phyloP scores from a whole-genome alignment of 2,329 filamentous ascomycete genomes.

The Botrytis sinoallii region DNA sequence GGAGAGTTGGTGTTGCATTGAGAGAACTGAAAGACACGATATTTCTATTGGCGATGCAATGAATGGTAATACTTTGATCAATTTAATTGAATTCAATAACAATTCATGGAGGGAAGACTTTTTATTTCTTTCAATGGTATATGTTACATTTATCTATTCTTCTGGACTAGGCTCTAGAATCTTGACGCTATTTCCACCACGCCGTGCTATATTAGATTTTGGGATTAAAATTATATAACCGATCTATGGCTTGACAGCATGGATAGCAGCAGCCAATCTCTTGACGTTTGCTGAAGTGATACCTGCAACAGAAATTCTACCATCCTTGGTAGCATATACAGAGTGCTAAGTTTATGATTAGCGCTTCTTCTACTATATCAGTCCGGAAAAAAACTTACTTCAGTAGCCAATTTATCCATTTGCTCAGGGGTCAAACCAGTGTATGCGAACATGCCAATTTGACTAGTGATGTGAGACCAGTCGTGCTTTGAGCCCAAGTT shows the following conservation, averaged over 20 bases:
- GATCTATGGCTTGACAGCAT: conserved; percentile 62
- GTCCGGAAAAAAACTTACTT: conserved; percentile 51
- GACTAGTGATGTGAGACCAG: conserved; percentile 97
- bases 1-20: neutral
- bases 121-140: neutral
- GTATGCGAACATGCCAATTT: conserved; percentile 99
- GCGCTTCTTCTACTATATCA: conserved; percentile 10
- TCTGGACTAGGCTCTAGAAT: neutral
- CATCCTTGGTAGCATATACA: conserved; percentile 94
- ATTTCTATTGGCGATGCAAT: neutral
- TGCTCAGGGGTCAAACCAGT: conserved; percentile 87
- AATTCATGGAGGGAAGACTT: neutral
- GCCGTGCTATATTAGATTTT: neutral
- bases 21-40: neutral
- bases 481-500: conserved; percentile 93
- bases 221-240: neutral
- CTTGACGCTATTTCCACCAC: neutral
- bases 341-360: conserved; percentile 59
- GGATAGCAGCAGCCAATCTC: conserved; percentile 78
- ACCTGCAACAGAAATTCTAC: conserved; percentile 80
- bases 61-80: neutral
- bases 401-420: conserved; percentile 87
- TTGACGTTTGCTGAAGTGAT: conserved; percentile 78
- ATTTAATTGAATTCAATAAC: neutral
- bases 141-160: neutral